phyloP scores from a whole-genome alignment of 805 yeast species.

The Candida ficus region DNA sequence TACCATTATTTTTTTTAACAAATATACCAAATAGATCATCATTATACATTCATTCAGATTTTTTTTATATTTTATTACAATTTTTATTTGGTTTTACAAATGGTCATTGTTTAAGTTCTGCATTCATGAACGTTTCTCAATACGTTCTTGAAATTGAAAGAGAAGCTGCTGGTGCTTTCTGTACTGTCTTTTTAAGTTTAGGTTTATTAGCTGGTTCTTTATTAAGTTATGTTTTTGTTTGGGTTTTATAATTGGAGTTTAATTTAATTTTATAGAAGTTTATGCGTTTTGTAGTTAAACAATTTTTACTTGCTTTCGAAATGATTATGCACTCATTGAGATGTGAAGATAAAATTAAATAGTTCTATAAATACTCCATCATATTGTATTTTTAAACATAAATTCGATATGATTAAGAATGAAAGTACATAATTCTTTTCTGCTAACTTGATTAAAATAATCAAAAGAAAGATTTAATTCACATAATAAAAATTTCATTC shows the following conservation, averaged over 20 bases:
- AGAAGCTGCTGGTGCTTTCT: conserved; percentile 93
- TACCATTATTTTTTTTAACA: conserved; percentile 71
- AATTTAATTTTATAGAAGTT: not conserved
- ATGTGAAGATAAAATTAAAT: no score
- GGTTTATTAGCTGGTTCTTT: conserved; percentile 81
- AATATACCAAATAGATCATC: conserved; percentile 34
- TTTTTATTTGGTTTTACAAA: conserved; percentile 79
- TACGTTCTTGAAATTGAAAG: conserved; percentile 60
- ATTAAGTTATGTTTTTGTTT: conserved; percentile 62
- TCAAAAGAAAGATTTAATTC: no score
- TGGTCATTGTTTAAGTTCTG: conserved; percentile 78
- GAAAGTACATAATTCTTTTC: no score
- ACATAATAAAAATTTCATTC: no score
- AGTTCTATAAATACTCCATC: no score
- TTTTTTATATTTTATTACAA: conserved; percentile 64
- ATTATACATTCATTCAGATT: conserved; percentile 44
- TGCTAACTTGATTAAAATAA: no score
- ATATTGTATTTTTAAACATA: no score
- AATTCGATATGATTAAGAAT: no score
- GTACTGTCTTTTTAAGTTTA: conserved; percentile 69
- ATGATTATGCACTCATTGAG: not conserved
- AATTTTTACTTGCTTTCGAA: not conserved
- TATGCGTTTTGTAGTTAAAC: not conserved
- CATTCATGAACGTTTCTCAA: conserved; percentile 71
- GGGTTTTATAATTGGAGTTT: not conserved